These are phyloP conservation scores for Petrea volubilis DNA, from an alignment of 257 asterid species.

Conservation along the genomic window DNA sequence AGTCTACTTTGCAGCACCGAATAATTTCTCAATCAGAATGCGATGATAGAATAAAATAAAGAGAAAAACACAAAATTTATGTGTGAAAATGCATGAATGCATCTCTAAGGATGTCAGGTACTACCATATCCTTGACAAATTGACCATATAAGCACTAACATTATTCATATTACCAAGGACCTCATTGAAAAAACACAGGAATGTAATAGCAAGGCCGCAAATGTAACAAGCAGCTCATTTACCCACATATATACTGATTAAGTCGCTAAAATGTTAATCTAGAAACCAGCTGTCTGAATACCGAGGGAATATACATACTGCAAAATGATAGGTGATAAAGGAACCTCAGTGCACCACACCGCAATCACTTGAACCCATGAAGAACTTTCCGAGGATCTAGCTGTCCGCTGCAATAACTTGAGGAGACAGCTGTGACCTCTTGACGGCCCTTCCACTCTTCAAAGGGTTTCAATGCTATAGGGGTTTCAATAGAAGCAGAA, in stretches of 20 bases:
- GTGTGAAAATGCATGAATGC: constrained; percentile 7
- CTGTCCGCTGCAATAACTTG: constrained; percentile 91
- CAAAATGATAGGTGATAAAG: constrained; percentile 25
- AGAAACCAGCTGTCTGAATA: constrained; percentile 27
- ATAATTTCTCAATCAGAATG: constrained; percentile 38
- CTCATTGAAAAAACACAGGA: constrained; percentile 31
- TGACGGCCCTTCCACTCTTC: constrained; percentile 88
- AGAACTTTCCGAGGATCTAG: constrained; percentile 77
- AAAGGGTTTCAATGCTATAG: constrained; percentile 56
- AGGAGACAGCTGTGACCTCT: constrained; percentile 73
- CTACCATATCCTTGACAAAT: constrained; percentile 14
- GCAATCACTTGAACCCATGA: constrained; percentile 53
- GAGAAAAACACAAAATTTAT: constrained; percentile 1
- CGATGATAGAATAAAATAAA: neutral
- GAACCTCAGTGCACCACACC: constrained; percentile 38
- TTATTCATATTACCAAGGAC: constrained; percentile 31
- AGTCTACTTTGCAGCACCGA: constrained; percentile 31
- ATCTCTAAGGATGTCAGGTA: constrained; percentile 13
- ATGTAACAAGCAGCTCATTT: constrained; percentile 23
- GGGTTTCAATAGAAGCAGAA: constrained; percentile 69
- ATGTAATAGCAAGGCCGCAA: constrained; percentile 21
- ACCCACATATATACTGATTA: constrained; percentile 26
- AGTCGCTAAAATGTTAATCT: constrained; percentile 26
- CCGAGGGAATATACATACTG: constrained; percentile 22
- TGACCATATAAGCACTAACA: constrained; percentile 14